These are phyloP conservation scores for Candida hungchunana DNA, from an alignment of 805 yeast genomes.

Conservation along the genomic window DNA sequence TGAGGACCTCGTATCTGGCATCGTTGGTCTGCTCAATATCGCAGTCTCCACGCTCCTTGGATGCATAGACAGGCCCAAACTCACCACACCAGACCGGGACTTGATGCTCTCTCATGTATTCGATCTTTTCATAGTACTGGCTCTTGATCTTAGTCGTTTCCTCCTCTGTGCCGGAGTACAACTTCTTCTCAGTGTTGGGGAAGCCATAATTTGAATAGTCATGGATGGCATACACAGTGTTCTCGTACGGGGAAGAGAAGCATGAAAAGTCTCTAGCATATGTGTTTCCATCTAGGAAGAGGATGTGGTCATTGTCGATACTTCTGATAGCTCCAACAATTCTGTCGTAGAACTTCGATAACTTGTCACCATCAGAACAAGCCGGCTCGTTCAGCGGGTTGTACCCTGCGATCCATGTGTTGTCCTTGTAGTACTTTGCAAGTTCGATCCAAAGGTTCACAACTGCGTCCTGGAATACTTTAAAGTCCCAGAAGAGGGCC, in stretches of 20 bases:
- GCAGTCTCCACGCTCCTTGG: conserved; percentile 38
- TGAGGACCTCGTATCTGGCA: conserved; percentile 38
- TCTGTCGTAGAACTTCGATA: conserved; percentile 35
- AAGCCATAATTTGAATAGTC: conserved; percentile 40
- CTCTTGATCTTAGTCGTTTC: conserved; percentile 33
- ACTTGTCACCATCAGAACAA: conserved; percentile 35
- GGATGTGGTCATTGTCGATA: conserved; percentile 43
- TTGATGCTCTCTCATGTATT: conserved; percentile 34
- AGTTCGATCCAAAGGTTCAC: conserved; percentile 40
- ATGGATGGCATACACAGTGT: conserved; percentile 48
- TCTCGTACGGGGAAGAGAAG: conserved; percentile 38
- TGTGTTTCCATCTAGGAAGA: conserved; percentile 46
- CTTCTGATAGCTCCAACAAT: conserved; percentile 35
- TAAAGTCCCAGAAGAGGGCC: conserved; percentile 45
- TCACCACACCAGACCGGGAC: conserved; percentile 55
- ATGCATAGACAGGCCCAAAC: conserved; percentile 48
- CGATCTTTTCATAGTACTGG: conserved; percentile 42
- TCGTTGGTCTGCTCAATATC: conserved; percentile 35
- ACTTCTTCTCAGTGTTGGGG: conserved; percentile 32
- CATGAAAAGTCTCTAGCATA: conserved; percentile 46
- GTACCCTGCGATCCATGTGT: conserved; percentile 46
- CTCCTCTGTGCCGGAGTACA: conserved; percentile 33
- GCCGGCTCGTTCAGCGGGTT: conserved; percentile 51
- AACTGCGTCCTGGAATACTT: conserved; percentile 40
- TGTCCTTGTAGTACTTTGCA: conserved; percentile 40